These are phyloP conservation scores for Aspergillus biplanus DNA, from an alignment of 495 filamentous ascomycete species.

Conservation along the genomic window DNA sequence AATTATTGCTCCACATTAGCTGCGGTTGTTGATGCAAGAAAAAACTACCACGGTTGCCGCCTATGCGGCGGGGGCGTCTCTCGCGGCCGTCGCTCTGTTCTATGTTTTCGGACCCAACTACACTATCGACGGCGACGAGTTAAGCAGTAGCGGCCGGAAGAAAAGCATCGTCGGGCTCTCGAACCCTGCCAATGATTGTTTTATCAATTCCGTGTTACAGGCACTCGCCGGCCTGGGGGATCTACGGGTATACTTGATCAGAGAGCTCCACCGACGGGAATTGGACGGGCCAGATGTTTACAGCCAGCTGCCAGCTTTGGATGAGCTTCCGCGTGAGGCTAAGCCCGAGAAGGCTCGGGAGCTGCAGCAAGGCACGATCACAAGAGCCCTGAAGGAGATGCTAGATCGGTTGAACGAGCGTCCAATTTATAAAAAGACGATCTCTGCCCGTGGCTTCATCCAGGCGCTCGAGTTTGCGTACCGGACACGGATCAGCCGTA, in stretches of 20 bases:
- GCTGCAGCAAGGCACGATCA: constrained; percentile 78
- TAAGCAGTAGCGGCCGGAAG: constrained; percentile 67
- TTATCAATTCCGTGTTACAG: constrained; percentile 97
- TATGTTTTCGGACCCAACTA: constrained; percentile 97
- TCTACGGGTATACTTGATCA: constrained; percentile 85
- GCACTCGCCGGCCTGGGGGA: constrained; percentile 93
- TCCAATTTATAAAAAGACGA: constrained; percentile 91
- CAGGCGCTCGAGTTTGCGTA: constrained; percentile 82
- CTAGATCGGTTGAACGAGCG: constrained; percentile 93
- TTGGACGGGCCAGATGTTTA: constrained; percentile 78
- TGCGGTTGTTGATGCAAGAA: constrained; percentile 70
- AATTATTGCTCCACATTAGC: neutral
- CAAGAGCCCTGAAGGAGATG: constrained; percentile 87
- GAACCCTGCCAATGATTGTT: constrained; percentile 97
- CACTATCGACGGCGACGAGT: constrained; percentile 79
- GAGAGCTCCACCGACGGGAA: constrained; percentile 79
- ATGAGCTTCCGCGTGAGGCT: constrained; percentile 45
- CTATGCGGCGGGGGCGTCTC: constrained; percentile 93
- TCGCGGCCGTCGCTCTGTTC: constrained; percentile 92
- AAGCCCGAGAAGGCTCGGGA: constrained; percentile 69
- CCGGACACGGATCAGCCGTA: constrained; percentile 82
- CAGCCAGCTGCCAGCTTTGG: constrained; percentile 52
- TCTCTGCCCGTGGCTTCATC: constrained; percentile 82
- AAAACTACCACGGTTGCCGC: constrained; percentile 83
- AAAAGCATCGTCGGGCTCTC: constrained; percentile 86